Percentiles rank a stretch among this genome's conserved stretches.
phyloP scores from a whole-genome alignment of 148 eudicot species.

The Fagopyrum tataricum region DNA sequence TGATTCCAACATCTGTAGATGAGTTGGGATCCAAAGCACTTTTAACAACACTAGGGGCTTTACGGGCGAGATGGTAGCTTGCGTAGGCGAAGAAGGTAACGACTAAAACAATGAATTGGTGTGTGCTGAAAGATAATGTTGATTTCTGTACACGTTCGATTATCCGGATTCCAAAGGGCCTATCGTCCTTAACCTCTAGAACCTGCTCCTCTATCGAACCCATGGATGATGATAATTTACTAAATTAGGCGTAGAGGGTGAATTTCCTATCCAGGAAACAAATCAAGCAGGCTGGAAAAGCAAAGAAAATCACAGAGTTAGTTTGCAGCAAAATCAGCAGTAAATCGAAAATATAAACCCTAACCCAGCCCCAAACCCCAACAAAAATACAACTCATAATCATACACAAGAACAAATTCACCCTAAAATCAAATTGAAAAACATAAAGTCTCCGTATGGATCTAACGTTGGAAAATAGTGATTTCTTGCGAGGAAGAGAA shows the following conservation, averaged over 20 bases:
- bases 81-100: slow-evolving; percentile 74
- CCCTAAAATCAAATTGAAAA: neutral
- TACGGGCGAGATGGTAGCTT: slow-evolving; percentile 66
- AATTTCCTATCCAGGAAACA: neutral
- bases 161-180: slow-evolving; percentile 56
- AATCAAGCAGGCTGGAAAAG: neutral
- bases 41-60: slow-evolving; percentile 78
- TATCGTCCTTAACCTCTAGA: slow-evolving; percentile 31
- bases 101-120: slow-evolving; percentile 64
- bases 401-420: neutral
- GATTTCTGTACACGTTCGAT: slow-evolving; percentile 43
- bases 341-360: neutral
- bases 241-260: neutral
- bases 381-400: too few relatives aligned
- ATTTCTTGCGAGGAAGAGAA: neutral
- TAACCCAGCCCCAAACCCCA: neutral
- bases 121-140: slow-evolving; percentile 52
- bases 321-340: neutral
- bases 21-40: slow-evolving; percentile 77
- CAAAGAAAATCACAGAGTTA: neutral
- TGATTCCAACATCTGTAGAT: slow-evolving; percentile 18
- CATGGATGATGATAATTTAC: slow-evolving; percentile 14
- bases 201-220: slow-evolving; percentile 38
- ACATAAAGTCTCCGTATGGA: neutral
- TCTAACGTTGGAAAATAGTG: neutral